phyloP scores from a whole-genome alignment of 352 stramenopile genomes.

The Phytophthora europaea region DNA sequence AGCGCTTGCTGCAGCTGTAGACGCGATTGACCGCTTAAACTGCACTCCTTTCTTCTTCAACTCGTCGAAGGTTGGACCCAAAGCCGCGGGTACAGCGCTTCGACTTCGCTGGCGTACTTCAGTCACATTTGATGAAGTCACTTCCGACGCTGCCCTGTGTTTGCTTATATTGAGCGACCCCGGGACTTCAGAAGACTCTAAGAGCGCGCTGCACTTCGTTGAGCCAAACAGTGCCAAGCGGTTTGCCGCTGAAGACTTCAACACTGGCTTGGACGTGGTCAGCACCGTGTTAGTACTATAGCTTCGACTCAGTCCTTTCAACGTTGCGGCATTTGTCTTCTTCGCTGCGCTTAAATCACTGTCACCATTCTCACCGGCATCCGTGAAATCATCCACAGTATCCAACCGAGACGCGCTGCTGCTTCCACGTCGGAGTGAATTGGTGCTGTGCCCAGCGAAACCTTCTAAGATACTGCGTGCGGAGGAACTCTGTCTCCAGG shows the following conservation, averaged over 20 bases:
- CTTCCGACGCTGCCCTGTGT: slow-evolving; percentile 9
- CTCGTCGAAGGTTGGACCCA: neutral
- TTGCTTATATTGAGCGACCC: slow-evolving; percentile 11
- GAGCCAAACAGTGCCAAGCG: slow-evolving; percentile 36
- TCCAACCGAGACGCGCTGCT: slow-evolving; percentile 7
- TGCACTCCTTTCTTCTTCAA: slow-evolving; percentile 4
- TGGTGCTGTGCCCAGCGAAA: neutral
- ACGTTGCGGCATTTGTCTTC: slow-evolving; percentile 31
- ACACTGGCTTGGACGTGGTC: slow-evolving; percentile 25
- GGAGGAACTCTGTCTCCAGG: slow-evolving; percentile 25
- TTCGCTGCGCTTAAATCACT: slow-evolving; percentile 8
- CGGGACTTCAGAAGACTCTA: slow-evolving; percentile 15
- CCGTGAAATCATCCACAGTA: neutral
- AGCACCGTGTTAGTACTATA: slow-evolving; percentile 27
- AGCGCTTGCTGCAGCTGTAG: neutral
- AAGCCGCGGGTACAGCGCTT: slow-evolving; percentile 7
- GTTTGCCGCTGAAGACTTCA: slow-evolving; percentile 34
- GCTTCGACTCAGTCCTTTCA: slow-evolving; percentile 32
- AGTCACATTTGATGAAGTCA: neutral
- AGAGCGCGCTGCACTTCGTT: slow-evolving; percentile 30
- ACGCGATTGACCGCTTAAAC: slow-evolving; percentile 25
- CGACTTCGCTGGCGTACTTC: slow-evolving; percentile 21
- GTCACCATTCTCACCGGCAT: neutral
- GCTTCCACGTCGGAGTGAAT: slow-evolving; percentile 1
- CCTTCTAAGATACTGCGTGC: slow-evolving; percentile 6